Evolutionary conservation across 1,139 yeast genomes (phyloP).

Genomic region (Candida albicans): DNA sequence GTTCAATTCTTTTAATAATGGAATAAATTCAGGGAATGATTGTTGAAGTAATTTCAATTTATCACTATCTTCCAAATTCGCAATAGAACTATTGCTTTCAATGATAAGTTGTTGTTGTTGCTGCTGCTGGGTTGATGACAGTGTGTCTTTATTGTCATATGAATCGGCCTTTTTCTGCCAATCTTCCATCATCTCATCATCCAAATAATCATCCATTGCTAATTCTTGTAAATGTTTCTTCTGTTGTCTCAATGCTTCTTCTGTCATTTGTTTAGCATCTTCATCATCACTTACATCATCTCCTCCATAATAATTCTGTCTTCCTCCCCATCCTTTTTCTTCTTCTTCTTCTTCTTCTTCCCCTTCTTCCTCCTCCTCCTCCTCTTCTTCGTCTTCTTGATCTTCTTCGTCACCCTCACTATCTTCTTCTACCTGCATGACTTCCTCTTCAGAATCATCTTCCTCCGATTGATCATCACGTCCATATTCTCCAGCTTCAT

Average conservation of each 20-base stretch:
- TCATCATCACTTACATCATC: constrained; percentile 78
- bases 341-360: constrained; percentile 53
- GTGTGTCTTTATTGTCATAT: constrained; percentile 26
- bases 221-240: constrained; percentile 80
- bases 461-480: constrained; percentile 35
- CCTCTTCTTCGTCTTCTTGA: constrained; percentile 31
- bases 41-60: constrained; percentile 50
- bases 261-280: constrained; percentile 75
- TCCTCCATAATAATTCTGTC: constrained; percentile 76
- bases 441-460: constrained; percentile 37
- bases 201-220: constrained; percentile 78
- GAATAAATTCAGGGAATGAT: constrained; percentile 83
- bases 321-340: constrained; percentile 76
- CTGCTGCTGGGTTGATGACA: constrained; percentile 9
- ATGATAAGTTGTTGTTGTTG: constrained; percentile 17
- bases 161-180: constrained; percentile 50
- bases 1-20: constrained; percentile 66
- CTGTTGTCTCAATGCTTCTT: constrained; percentile 87
- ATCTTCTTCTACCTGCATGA: constrained; percentile 25
- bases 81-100: constrained; percentile 33
- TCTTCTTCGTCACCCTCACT: constrained; percentile 29
- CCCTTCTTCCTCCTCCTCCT: constrained; percentile 42
- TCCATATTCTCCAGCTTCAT: constrained; percentile 52
- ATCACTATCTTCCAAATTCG: constrained; percentile 40
- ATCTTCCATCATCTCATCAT: constrained; percentile 76